These are phyloP conservation scores for Penicillium sclerotigenum DNA, from an alignment of 2,329 filamentous ascomycete species.

Conservation along the genomic window DNA sequence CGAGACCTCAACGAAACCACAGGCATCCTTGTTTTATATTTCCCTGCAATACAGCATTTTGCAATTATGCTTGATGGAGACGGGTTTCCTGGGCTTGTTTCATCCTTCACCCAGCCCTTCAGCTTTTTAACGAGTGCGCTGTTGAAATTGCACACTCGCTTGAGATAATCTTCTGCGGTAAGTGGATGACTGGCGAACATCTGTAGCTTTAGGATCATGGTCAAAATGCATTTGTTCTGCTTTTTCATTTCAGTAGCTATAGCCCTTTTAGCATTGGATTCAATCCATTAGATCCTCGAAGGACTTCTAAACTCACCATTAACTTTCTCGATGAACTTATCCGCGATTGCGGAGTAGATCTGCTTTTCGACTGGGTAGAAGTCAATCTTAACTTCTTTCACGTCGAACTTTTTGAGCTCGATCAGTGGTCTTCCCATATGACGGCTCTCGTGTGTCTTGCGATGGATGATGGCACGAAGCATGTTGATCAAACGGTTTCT, in stretches of 20 bases:
- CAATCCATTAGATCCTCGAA: no score
- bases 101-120: background rate
- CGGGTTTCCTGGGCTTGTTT: background rate
- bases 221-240: background rate
- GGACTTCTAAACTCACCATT: background rate
- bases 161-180: background rate
- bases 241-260: background rate
- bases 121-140: background rate
- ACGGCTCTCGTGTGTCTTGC: background rate
- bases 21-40: background rate
- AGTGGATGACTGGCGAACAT: constrained; percentile 2
- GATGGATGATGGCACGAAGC: background rate
- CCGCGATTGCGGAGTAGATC: background rate
- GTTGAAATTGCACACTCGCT: background rate
- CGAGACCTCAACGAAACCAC: background rate
- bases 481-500: background rate
- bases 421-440: background rate
- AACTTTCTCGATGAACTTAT: background rate
- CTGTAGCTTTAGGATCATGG: background rate
- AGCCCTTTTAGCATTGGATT: background rate
- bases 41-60: background rate
- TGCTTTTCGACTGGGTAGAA: background rate
- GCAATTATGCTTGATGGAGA: background rate
- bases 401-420: background rate
- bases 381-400: background rate